Evolutionary conservation across 2,329 filamentous ascomycete species (phyloP).

Genomic region (Xylaria polymorpha): DNA sequence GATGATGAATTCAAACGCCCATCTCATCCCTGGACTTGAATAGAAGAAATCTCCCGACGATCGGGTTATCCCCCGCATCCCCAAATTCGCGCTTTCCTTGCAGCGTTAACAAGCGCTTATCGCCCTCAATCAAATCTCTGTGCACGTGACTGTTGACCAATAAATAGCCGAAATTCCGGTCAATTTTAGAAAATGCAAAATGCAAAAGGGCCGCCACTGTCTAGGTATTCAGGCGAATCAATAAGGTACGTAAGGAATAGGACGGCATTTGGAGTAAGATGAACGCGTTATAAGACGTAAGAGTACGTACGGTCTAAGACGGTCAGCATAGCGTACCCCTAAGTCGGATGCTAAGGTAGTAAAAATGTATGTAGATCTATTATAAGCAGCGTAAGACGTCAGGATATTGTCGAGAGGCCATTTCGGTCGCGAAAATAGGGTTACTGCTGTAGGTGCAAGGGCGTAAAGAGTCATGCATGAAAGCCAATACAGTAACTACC

Average conservation of each 20-base stretch:
- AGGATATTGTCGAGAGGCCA: not conserved
- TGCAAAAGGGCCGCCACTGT: too few species aligned
- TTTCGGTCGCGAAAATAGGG: too few species aligned
- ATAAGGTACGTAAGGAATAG: too few species aligned
- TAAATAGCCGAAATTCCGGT: too few species aligned
- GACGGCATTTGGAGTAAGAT: not conserved
- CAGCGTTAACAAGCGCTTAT: not conserved
- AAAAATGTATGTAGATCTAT: not conserved
- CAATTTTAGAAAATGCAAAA: too few species aligned
- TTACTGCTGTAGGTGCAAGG: not conserved
- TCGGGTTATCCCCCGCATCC: not conserved
- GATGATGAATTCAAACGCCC: not conserved
- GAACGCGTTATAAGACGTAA: too few species aligned
- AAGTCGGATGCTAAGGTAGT: not conserved
- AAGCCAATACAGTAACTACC: too few species aligned
- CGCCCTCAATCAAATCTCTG: not conserved
- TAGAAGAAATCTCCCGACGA: not conserved
- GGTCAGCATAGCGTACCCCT: not conserved
- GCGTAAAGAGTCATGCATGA: not conserved
- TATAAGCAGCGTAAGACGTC: not conserved
- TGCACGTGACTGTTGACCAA: not conserved
- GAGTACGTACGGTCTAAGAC: too few species aligned
- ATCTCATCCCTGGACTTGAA: not conserved
- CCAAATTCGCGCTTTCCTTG: not conserved
- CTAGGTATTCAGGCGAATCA: too few species aligned